Percentiles rank a stretch among this genome's conserved stretches.
These are phyloP conservation scores for Colletotrichum sp. DNA, from an alignment of 2,329 filamentous ascomycete genomes.

Conservation along the genomic window DNA sequence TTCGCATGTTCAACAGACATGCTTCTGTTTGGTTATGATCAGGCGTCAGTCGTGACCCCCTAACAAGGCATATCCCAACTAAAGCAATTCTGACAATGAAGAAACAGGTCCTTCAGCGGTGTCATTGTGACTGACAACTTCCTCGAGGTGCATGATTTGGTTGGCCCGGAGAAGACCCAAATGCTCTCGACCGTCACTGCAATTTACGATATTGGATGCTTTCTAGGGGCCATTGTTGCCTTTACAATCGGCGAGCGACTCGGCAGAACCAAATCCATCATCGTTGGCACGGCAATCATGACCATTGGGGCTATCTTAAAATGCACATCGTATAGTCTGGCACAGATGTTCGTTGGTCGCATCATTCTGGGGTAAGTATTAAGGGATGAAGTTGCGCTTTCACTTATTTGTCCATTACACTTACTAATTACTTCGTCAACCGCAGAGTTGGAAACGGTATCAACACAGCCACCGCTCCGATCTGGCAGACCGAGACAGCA, in stretches of 20 bases:
- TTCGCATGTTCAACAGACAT: background rate
- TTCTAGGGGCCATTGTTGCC: background rate
- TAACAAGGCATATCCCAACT: background rate
- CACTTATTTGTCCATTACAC: background rate
- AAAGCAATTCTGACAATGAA: background rate
- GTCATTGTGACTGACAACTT: background rate
- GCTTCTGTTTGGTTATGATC: background rate
- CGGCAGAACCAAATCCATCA: background rate
- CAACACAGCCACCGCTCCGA: constrained; percentile 39
- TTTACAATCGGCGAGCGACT: background rate
- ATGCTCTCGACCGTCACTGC: background rate
- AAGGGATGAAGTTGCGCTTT: background rate
- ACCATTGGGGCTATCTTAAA: background rate
- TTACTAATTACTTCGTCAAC: background rate
- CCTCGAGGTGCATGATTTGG: background rate
- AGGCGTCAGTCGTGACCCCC: background rate
- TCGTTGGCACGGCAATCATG: background rate
- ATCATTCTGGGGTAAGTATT: background rate
- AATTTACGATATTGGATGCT: background rate
- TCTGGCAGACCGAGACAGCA: constrained; percentile 42
- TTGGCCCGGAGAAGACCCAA: background rate
- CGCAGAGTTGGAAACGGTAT: constrained; percentile 49
- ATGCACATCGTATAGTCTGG: background rate
- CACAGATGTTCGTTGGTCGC: background rate
- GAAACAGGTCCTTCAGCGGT: background rate